These are phyloP conservation scores for Xylaria hypoxylon DNA, from an alignment of 2,329 filamentous ascomycete genomes.

Conservation along the genomic window DNA sequence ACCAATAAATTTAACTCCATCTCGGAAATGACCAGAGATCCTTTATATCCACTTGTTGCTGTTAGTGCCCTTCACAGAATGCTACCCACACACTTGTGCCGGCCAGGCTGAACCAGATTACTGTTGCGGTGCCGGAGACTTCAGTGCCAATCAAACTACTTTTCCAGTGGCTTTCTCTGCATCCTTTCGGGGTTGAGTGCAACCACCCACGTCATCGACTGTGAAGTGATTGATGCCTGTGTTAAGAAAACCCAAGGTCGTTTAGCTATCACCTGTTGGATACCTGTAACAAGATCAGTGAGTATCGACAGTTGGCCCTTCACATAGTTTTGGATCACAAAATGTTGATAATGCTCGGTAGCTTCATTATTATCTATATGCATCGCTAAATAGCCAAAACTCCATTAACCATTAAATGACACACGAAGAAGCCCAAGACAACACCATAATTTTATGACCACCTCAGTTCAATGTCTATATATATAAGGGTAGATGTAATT, in stretches of 20 bases:
- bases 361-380: conserved; percentile 20
- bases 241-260: too few relatives aligned
- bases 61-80: conserved; percentile 6
- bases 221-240: background rate
- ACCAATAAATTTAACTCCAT: background rate
- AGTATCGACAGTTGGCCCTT: background rate
- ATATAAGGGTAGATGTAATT: conserved; percentile 31
- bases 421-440: conserved; percentile 7
- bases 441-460: conserved; percentile 30
- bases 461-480: conserved; percentile 36
- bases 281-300: background rate
- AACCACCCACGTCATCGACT: background rate
- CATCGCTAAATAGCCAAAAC: conserved; percentile 25
- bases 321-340: background rate
- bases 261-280: background rate
- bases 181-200: conserved; percentile 18
- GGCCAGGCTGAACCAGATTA: conserved; percentile 18
- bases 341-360: background rate
- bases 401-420: conserved; percentile 23
- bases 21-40: conserved; percentile 28
- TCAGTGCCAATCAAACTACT: conserved; percentile 2
- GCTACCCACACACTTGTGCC: background rate
- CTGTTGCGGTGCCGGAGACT: conserved; percentile 13
- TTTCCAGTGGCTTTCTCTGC: background rate
- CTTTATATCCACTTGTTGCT: conserved; percentile 25